Conservation (phyloP, 805 yeast species). For the Starmerella stigmatis region DNA sequence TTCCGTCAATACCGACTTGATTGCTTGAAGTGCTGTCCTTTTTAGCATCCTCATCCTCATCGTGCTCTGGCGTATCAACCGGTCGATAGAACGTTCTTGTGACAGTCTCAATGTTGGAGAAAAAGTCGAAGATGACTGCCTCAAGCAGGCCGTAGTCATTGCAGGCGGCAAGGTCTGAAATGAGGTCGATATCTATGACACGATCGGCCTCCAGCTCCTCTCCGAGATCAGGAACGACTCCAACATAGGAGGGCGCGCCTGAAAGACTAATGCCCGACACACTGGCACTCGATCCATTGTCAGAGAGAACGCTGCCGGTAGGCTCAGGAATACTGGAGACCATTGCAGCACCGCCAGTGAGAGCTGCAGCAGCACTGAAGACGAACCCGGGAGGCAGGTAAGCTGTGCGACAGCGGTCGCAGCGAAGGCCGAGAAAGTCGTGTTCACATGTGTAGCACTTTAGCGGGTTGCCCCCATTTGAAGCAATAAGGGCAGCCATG, state of each 20-base stretch:
- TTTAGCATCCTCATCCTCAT: neutral
- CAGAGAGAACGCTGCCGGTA: neutral
- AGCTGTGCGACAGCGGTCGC: slow-evolving; percentile 22
- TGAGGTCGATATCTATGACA: slow-evolving; percentile 20
- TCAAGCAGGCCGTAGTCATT: slow-evolving; percentile 22
- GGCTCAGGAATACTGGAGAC: neutral
- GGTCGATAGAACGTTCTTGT: slow-evolving; percentile 13
- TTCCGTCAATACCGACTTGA: no score
- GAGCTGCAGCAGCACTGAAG: slow-evolving; percentile 13
- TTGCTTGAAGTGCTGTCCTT: neutral
- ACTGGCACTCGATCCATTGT: slow-evolving; percentile 4
- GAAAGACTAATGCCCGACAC: slow-evolving; percentile 3
- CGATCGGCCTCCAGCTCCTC: slow-evolving; percentile 5
- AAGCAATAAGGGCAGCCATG: slow-evolving; percentile 13
- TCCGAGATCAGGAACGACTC: slow-evolving; percentile 1
- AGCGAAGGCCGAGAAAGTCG: slow-evolving; percentile 15
- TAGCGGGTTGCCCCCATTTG: slow-evolving; percentile 12
- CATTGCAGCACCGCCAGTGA: slow-evolving; percentile 1
- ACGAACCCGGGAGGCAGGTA: slow-evolving; percentile 20
- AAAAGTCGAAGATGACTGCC: slow-evolving; percentile 21
- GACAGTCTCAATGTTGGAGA: slow-evolving; percentile 19
- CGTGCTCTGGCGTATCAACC: no score
- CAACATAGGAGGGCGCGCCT: neutral
- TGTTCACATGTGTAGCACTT: slow-evolving; percentile 22
- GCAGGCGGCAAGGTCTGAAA: slow-evolving; percentile 19